Evolutionary conservation across 139 green algal species (phyloP).

Genomic region (Choricystis sp.): DNA sequence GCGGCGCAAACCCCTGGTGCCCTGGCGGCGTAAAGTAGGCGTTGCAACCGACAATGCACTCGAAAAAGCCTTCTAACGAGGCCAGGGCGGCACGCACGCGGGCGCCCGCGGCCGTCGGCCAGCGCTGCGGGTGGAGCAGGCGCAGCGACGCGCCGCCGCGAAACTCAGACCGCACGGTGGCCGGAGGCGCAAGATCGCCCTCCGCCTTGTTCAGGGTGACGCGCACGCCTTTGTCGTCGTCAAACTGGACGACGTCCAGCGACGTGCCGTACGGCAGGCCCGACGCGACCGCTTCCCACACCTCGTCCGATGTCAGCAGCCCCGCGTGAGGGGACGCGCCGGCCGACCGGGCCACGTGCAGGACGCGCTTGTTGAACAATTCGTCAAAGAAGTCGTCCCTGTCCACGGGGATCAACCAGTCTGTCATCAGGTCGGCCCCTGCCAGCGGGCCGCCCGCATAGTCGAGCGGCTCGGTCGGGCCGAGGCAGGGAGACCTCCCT

Average conservation of each 20-base stretch:
- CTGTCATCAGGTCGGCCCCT: too few species aligned
- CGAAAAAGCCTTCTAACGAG: slow-evolving; percentile 44
- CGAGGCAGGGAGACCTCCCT: too few species aligned
- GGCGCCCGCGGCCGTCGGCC: slow-evolving; percentile 6
- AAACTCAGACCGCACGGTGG: background rate
- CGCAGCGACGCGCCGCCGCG: slow-evolving; percentile 21
- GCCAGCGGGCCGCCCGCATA: too few species aligned
- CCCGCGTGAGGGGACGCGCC: too few species aligned
- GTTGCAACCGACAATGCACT: slow-evolving; percentile 64
- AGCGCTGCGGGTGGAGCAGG: slow-evolving; percentile 66
- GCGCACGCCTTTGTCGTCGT: slow-evolving; percentile 1
- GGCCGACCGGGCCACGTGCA: too few species aligned
- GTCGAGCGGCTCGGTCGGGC: too few species aligned
- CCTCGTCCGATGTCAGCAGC: too few species aligned
- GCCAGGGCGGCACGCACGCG: slow-evolving; percentile 28
- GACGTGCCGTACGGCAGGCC: background rate
- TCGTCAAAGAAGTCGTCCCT: too few species aligned
- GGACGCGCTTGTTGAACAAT: too few species aligned
- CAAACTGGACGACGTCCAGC: background rate
- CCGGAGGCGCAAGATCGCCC: too few species aligned
- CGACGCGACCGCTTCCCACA: background rate
- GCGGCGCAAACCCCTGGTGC: slow-evolving; percentile 42
- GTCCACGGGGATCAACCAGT: too few species aligned
- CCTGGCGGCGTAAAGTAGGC: slow-evolving; percentile 41
- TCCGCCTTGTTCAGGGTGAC: slow-evolving; percentile 13